A percentile compares a stretch with the other conserved stretches of the same genome.
phyloP scores from a whole-genome alignment of 2,329 filamentous ascomycete genomes.

The Pestalotiopsis sp. region DNA sequence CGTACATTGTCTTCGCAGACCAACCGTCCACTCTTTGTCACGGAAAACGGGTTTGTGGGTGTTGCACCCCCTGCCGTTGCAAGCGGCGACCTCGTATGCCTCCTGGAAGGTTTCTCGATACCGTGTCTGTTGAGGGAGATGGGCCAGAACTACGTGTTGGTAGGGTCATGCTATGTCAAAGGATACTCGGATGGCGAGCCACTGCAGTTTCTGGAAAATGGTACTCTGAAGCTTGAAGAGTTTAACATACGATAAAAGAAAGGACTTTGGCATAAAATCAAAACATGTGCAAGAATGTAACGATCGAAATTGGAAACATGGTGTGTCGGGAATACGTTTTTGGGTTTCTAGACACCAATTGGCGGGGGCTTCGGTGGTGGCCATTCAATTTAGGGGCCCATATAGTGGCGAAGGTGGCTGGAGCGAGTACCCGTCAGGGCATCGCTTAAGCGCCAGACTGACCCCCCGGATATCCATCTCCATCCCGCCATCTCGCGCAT shows the following conservation, averaged over 20 bases:
- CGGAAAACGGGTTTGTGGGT: not conserved
- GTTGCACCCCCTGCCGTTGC: slow-evolving; percentile 1
- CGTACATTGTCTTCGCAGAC: not conserved
- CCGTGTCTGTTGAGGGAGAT: not conserved
- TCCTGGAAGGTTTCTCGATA: slow-evolving; percentile 4
- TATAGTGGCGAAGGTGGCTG: too few species aligned
- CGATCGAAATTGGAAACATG: not conserved
- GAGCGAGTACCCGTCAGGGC: too few species aligned
- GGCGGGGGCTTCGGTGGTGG: too few species aligned
- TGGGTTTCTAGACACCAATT: too few species aligned
- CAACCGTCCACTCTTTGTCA: not conserved
- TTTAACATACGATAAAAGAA: not conserved
- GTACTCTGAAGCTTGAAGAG: not conserved
- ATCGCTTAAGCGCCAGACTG: too few species aligned
- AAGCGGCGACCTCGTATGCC: slow-evolving; percentile 1
- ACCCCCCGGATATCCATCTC: too few species aligned
- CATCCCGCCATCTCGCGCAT: too few species aligned
- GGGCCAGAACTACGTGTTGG: not conserved
- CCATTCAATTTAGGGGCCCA: too few species aligned
- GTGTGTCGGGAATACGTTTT: too few species aligned
- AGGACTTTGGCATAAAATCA: not conserved
- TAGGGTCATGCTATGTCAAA: slow-evolving; percentile 3
- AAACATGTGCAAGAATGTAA: not conserved
- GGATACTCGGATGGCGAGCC: slow-evolving; percentile 1
- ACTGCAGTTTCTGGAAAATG: not conserved